Base-by-base conservation (phyloP, 495 filamentous ascomycete species). In the Aspergillus wentii region DNA sequence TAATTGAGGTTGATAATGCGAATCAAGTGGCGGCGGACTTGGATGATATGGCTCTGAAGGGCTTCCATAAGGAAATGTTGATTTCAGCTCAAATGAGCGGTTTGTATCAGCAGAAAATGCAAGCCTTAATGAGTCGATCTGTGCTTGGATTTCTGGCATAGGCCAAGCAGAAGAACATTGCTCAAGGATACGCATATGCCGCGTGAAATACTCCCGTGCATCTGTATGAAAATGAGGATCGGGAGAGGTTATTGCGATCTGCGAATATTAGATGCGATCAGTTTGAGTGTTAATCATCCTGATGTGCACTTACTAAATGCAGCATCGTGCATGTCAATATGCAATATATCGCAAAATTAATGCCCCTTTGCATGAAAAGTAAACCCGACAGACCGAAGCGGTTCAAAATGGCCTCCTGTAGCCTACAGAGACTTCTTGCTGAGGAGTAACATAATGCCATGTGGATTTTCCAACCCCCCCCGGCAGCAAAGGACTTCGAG, bases 161-260 rank as follows among this genome's bases (percentile, higher is more conserved):
- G 91, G 87, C 84, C 88, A 97, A 5, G 83, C 76, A 26, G 74
- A 68, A 44, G 82, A 85, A 56, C 87, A 94, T 30, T 78, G 83
- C 59, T 98, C 92, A 23, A 98, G 67, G 16, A 98, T 84, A 34
- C 90, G 81, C 92, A 98, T 97, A 44, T 96, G 91, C 17, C 94
- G 78, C 3, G 85, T 87, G 48, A 98, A 96, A 47, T 85, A 97
- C 34, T 94, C 87, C 22, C 86, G 77, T 14, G 91, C 87, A 51
- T 95, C 87, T 10, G 69, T 67, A 48, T 91, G 86, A 41, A 95
- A 76, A 31, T 90, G 84, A 4, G 90, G 87, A 60, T 97, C 88
- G 23, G 92, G 92, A 6, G 88, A 95, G 5, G 92, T 96, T 27
- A 97, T 79, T 9, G 91, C 89, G 49, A 95, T 83, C 89, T 95